Evolutionary conservation across 23 red algal genomes (phyloP).

Genomic region (Gracilariopsis chorda): DNA sequence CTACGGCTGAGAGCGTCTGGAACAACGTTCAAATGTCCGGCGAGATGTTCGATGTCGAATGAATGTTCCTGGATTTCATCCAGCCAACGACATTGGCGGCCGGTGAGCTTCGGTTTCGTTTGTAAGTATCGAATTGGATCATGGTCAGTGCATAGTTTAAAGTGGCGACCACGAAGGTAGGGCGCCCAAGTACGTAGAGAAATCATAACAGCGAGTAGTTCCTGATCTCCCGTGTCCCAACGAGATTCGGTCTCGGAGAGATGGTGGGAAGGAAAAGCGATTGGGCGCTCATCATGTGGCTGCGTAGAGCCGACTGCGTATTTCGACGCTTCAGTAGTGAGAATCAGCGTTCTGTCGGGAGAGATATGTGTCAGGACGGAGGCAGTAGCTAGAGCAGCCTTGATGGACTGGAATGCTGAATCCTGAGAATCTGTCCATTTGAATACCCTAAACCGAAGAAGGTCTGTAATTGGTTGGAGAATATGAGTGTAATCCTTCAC

Average conservation of each 20-base stretch:
- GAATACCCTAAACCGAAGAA: too few relatives aligned
- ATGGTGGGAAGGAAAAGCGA: too few relatives aligned
- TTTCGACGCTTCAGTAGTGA: not conserved
- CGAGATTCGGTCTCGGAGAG: not conserved
- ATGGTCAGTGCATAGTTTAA: not conserved
- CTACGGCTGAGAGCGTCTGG: constrained; percentile 9
- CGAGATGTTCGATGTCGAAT: not conserved
- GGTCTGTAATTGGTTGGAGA: too few relatives aligned
- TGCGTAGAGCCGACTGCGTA: constrained; percentile 10
- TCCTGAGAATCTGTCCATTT: too few relatives aligned
- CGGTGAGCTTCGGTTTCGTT: constrained; percentile 1
- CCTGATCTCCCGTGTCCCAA: constrained; percentile 22
- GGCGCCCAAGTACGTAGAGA: not conserved
- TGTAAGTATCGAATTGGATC: constrained; percentile 32
- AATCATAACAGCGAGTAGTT: not conserved
- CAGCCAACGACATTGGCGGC: not conserved
- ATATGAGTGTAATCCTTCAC: too few relatives aligned
- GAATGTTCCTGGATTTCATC: constrained; percentile 1
- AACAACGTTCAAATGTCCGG: not conserved
- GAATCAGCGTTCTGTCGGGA: not conserved
- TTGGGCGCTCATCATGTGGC: not conserved
- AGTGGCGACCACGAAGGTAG: not conserved
- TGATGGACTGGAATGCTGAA: too few relatives aligned
- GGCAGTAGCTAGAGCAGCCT: not conserved
- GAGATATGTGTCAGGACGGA: not conserved